phyloP scores from a whole-genome alignment of 108 stramenopile genomes.

The Cyclotella cryptica region DNA sequence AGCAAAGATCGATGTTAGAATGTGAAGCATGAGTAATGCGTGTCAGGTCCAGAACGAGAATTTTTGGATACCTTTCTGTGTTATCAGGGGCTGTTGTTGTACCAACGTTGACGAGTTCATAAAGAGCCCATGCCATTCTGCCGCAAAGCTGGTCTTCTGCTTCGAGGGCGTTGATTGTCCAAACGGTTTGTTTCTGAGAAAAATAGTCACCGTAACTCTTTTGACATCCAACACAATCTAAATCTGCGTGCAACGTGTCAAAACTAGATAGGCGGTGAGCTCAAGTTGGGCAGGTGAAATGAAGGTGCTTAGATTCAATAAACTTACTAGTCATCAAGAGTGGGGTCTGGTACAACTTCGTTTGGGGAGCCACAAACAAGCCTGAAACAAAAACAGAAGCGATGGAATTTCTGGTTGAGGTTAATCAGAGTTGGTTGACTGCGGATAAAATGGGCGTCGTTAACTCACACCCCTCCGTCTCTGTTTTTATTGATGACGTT shows the following conservation, averaged over 20 bases:
- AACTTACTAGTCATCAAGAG: conserved; percentile 40
- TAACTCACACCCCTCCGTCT: conserved; percentile 17
- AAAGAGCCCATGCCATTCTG: conserved; percentile 79
- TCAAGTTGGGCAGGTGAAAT: too few relatives aligned
- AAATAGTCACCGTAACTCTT: conserved; percentile 42
- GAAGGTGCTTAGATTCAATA: too few relatives aligned
- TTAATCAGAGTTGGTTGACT: not conserved
- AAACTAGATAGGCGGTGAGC: conserved; percentile 2
- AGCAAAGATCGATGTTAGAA: too few relatives aligned
- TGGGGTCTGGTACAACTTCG: conserved; percentile 58
- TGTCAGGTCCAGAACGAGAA: too few relatives aligned
- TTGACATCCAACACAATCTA: conserved; percentile 47
- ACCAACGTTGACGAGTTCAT: conserved; percentile 64
- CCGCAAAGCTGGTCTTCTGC: conserved; percentile 68
- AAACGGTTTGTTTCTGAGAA: conserved; percentile 49
- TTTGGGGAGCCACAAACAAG: conserved; percentile 63
- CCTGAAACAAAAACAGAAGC: conserved; percentile 1
- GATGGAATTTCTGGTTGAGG: not conserved
- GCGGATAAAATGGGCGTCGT: not conserved
- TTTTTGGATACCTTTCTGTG: conserved; percentile 24
- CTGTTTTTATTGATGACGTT: conserved; percentile 36
- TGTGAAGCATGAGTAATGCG: not conserved
- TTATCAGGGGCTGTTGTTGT: conserved; percentile 47
- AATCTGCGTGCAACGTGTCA: conserved; percentile 36
- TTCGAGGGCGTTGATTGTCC: conserved; percentile 41